Percentiles rank a stretch among this genome's conserved stretches.
Evolutionary conservation across 2,329 filamentous ascomycete species (phyloP).

Genomic region (Colletotrichum chrysophilum): DNA sequence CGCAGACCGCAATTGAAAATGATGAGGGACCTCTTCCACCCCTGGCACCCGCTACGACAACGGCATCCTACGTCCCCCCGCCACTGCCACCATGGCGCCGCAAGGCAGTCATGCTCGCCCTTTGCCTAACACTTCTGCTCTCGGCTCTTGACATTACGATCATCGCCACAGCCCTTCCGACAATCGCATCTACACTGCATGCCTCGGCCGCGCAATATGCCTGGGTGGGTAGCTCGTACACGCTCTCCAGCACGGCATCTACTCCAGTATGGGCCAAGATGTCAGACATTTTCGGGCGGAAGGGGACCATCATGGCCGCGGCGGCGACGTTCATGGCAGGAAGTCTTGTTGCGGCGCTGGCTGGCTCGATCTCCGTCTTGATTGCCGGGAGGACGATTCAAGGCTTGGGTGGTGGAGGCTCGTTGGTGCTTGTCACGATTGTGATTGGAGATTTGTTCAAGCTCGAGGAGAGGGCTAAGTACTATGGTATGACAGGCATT

Average conservation of each 20-base stretch:
- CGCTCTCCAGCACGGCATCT: slow-evolving; percentile 56
- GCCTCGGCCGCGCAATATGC: slow-evolving; percentile 28
- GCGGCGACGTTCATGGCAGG: slow-evolving; percentile 36
- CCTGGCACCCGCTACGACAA: background rate
- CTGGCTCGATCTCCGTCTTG: slow-evolving; percentile 22
- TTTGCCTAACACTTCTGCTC: slow-evolving; percentile 30
- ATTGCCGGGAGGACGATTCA: slow-evolving; percentile 37
- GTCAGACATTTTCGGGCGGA: slow-evolving; percentile 46
- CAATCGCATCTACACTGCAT: slow-evolving; percentile 26
- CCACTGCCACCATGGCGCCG: background rate
- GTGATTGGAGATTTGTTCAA: slow-evolving; percentile 41
- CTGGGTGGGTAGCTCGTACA: slow-evolving; percentile 31
- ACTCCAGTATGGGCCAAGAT: slow-evolving; percentile 71
- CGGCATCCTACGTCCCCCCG: background rate
- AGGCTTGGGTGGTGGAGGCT: slow-evolving; percentile 40
- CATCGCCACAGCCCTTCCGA: slow-evolving; percentile 31
- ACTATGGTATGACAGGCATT: slow-evolving; percentile 62
- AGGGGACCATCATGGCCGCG: slow-evolving; percentile 39
- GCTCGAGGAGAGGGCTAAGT: slow-evolving; percentile 35
- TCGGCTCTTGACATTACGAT: slow-evolving; percentile 31
- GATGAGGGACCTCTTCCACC: background rate
- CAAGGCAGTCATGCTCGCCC: slow-evolving; percentile 4
- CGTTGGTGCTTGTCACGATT: slow-evolving; percentile 40
- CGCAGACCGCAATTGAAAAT: background rate
- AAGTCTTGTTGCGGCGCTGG: background rate